Conservation (phyloP, 116 monocot species). For the Iris pallida region DNA sequence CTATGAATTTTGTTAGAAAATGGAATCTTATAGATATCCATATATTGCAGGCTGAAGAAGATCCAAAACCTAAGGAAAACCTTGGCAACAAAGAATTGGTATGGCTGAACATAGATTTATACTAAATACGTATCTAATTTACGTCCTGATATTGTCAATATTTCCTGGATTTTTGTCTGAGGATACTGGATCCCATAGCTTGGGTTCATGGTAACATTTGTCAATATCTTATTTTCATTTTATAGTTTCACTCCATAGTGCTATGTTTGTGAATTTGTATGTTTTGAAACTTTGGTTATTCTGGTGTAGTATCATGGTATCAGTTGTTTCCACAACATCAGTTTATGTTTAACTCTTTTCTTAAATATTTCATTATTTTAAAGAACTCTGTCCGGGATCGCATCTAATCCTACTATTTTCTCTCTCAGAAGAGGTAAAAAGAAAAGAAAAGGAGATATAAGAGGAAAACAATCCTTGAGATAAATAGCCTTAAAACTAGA, state of each 20-base stretch:
- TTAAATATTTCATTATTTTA: too few species aligned
- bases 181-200: constrained; percentile 49
- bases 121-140: constrained; percentile 28
- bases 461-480: too few species aligned
- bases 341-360: too few species aligned
- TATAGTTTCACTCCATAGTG: neutral
- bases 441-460: too few species aligned
- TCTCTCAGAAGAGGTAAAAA: too few species aligned
- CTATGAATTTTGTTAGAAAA: neutral
- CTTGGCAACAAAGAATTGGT: constrained; percentile 30
- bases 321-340: too few species aligned
- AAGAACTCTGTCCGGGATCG: too few species aligned
- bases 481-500: too few species aligned
- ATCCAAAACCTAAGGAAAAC: constrained; percentile 35
- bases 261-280: too few species aligned
- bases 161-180: constrained; percentile 60
- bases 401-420: too few species aligned
- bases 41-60: constrained; percentile 31
- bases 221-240: neutral
- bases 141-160: constrained; percentile 47
- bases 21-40: neutral
- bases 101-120: constrained; percentile 35
- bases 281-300: neutral
- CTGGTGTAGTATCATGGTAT: neutral
- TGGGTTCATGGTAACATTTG: constrained; percentile 44